phyloP scores from a whole-genome alignment of 2,329 filamentous ascomycete genomes.

The Trichoderma brevicompactum region DNA sequence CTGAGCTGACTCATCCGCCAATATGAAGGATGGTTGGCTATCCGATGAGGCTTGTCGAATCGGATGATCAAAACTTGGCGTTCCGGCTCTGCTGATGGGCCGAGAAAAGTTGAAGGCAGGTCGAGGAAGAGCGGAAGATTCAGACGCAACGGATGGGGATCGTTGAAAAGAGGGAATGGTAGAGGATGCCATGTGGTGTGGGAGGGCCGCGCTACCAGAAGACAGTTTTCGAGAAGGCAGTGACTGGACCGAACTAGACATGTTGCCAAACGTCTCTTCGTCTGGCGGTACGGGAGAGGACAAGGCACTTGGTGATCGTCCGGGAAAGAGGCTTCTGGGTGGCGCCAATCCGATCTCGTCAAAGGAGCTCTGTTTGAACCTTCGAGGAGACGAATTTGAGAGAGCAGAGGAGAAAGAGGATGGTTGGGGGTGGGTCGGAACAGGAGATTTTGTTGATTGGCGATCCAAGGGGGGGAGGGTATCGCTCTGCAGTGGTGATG shows the following conservation, averaged over 20 bases:
- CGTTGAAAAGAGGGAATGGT: conserved; percentile 66
- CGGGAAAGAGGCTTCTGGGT: conserved; percentile 54
- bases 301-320: conserved; percentile 61
- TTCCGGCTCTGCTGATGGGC: conserved; percentile 76
- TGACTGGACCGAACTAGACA: conserved; percentile 61
- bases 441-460: conserved; percentile 39
- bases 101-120: conserved; percentile 93
- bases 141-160: conserved; percentile 84
- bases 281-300: conserved; percentile 69
- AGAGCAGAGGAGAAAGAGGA: conserved; percentile 43
- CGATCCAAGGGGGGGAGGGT: conserved; percentile 39
- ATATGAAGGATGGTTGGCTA: conserved; percentile 66
- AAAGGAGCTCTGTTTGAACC: conserved; percentile 50
- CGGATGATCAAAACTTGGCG: conserved; percentile 61
- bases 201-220: conserved; percentile 62
- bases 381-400: conserved; percentile 51
- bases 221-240: conserved; percentile 78
- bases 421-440: conserved; percentile 42
- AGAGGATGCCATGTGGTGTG: conserved; percentile 57
- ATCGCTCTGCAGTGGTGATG: conserved; percentile 54
- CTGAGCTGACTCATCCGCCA: conserved; percentile 67
- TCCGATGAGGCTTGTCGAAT: conserved; percentile 68
- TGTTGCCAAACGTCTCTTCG: conserved; percentile 65
- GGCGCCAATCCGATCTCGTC: conserved; percentile 58
- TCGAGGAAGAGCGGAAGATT: conserved; percentile 72